phyloP scores from a whole-genome alignment of 768 basidiomycete genomes.

The Baorangia bicolor region DNA sequence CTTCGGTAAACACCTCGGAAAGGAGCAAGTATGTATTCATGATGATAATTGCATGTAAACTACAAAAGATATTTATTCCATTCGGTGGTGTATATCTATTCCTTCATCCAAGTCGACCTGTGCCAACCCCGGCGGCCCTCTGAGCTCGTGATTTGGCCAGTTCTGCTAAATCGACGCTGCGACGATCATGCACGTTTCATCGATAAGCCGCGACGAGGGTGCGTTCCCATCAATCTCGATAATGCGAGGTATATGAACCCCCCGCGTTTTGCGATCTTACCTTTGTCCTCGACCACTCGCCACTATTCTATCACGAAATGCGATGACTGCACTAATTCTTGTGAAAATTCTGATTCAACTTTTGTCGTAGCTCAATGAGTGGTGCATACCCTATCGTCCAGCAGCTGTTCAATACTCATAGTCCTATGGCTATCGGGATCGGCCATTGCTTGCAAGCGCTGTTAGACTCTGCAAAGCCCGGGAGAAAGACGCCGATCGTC shows the following conservation, averaged over 20 bases:
- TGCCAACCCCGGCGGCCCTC: too few relatives aligned
- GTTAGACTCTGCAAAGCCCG: too few relatives aligned
- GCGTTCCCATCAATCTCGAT: background rate
- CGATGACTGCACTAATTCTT: background rate
- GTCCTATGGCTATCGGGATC: too few relatives aligned
- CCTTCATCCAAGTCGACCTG: too few relatives aligned
- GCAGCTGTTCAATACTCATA: too few relatives aligned
- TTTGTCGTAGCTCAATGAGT: too few relatives aligned
- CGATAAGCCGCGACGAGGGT: slow-evolving; percentile 44
- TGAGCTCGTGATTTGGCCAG: background rate
- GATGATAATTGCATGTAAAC: too few relatives aligned
- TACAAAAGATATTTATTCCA: background rate
- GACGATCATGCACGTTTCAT: slow-evolving; percentile 40
- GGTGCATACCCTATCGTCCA: too few relatives aligned
- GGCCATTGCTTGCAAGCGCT: too few relatives aligned
- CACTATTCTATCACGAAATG: background rate
- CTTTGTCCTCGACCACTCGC: slow-evolving; percentile 19
- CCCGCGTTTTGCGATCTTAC: background rate
- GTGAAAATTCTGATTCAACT: background rate
- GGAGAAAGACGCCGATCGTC: too few relatives aligned
- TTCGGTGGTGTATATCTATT: background rate
- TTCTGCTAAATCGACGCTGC: background rate
- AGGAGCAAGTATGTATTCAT: too few relatives aligned
- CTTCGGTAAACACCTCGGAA: too few relatives aligned
- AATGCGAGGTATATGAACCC: background rate